These are phyloP conservation scores for Aspergillus novofumigatus DNA, from an alignment of 2,329 filamentous ascomycete genomes.

Conservation along the genomic window DNA sequence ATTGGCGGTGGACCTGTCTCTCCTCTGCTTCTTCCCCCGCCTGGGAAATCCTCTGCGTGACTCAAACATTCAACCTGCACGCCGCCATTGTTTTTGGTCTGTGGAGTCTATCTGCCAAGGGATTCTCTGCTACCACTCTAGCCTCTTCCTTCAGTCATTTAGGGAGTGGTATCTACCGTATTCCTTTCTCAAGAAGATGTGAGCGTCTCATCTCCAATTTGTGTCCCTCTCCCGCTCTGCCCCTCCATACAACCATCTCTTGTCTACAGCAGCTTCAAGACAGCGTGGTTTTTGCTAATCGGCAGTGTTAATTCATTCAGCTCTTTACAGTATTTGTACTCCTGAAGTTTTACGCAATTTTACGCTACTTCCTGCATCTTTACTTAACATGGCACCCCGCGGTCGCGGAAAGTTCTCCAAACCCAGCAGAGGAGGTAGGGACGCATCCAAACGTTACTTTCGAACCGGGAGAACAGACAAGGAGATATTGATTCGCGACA, in stretches of 20 bases:
- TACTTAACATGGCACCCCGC: constrained; percentile 44
- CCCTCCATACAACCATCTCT: neutral
- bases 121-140: neutral
- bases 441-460: neutral
- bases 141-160: neutral
- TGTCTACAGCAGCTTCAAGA: neutral
- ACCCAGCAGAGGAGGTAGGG: constrained; percentile 80
- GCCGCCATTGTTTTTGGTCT: neutral
- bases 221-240: neutral
- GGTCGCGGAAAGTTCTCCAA: constrained; percentile 94
- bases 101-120: neutral
- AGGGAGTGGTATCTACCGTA: neutral
- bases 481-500: neutral
- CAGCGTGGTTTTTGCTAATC: neutral
- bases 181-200: neutral
- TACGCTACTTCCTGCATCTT: neutral
- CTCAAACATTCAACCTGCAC: neutral
- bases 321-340: neutral
- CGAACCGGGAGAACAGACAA: neutral
- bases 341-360: neutral
- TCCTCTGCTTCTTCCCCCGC: neutral
- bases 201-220: neutral
- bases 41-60: constrained; percentile 3
- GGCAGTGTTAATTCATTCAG: neutral
- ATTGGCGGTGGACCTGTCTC: neutral